phyloP scores from a whole-genome alignment of 495 filamentous ascomycete genomes.

The Aspergillus biplanus region DNA sequence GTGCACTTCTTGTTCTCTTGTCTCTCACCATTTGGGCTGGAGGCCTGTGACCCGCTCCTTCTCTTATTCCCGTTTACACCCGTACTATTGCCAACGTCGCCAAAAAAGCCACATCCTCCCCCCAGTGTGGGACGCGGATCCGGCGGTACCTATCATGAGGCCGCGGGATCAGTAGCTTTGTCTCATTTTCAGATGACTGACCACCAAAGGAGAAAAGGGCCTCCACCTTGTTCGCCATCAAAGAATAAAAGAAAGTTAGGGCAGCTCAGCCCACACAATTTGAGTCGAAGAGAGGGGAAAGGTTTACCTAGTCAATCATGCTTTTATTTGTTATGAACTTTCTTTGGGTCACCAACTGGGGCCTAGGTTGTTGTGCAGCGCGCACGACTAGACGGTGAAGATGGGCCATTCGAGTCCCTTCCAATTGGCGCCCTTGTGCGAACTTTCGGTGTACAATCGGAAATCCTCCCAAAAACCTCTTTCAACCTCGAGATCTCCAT shows the following conservation, averaged over 20 bases:
- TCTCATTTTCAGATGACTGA: conserved; percentile 25
- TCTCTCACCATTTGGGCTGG: too few relatives aligned
- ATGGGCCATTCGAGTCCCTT: not conserved
- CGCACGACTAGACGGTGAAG: conserved; percentile 6
- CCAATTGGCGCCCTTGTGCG: conserved; percentile 5
- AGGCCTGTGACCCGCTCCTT: conserved; percentile 10
- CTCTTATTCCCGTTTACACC: conserved; percentile 29
- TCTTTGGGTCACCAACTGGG: not conserved
- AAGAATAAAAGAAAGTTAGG: conserved; percentile 2
- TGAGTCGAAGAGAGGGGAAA: not conserved
- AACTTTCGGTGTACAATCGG: conserved; percentile 23
- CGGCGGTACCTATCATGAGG: conserved; percentile 36
- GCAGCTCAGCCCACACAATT: conserved; percentile 13
- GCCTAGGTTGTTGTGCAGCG: conserved; percentile 5
- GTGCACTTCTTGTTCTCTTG: not conserved
- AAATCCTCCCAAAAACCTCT: conserved; percentile 2
- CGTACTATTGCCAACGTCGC: conserved; percentile 27
- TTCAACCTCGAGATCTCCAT: conserved; percentile 4
- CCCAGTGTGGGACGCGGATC: conserved; percentile 37
- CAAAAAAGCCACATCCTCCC: conserved; percentile 29
- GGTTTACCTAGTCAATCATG: not conserved
- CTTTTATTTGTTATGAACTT: not conserved
- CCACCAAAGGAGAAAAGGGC: conserved; percentile 3
- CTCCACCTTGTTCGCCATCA: conserved; percentile 21
- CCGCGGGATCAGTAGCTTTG: conserved; percentile 28